These are phyloP conservation scores for Crithidia thermophila DNA, from an alignment of 208 protist species.

Conservation along the genomic window DNA sequence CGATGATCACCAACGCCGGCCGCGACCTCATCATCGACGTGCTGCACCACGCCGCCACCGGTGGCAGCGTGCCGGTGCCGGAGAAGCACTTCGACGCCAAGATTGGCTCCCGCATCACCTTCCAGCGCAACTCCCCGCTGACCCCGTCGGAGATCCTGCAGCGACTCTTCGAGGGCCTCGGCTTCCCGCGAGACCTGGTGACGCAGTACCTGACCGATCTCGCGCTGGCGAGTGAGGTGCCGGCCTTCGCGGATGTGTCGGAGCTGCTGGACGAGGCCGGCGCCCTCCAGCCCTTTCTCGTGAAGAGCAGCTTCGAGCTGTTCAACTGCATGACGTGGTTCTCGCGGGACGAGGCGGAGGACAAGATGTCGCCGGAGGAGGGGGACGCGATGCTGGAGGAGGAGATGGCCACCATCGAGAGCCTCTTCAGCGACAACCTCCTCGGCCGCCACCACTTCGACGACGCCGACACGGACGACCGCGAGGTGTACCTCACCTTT, in stretches of 20 bases:
- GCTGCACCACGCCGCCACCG: constrained; percentile 84
- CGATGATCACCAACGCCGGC: constrained; percentile 73
- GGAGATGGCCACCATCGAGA: constrained; percentile 65
- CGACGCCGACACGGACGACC: constrained; percentile 55
- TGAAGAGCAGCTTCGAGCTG: constrained; percentile 80
- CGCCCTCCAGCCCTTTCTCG: constrained; percentile 76
- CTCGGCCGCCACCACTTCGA: constrained; percentile 59
- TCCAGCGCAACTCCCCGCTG: constrained; percentile 81
- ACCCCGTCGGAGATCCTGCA: constrained; percentile 76
- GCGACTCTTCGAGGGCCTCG: constrained; percentile 80
- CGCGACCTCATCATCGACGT: constrained; percentile 90
- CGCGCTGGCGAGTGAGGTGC: constrained; percentile 44
- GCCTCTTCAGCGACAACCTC: constrained; percentile 76
- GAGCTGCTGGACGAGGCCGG: constrained; percentile 70
- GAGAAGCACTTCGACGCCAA: constrained; percentile 87
- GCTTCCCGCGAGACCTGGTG: constrained; percentile 83
- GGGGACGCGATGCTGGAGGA: constrained; percentile 63
- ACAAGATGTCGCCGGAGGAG: constrained; percentile 41
- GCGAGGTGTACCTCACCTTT: constrained; percentile 77
- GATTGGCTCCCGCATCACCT: constrained; percentile 55
- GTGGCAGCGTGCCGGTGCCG: constrained; percentile 78
- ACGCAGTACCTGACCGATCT: constrained; percentile 82
- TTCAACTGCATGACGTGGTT: constrained; percentile 88
- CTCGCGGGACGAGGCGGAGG: constrained; percentile 45
- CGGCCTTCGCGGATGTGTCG: constrained; percentile 55